A percentile compares a stretch with the other conserved stretches of the same genome.
These are phyloP conservation scores for Acacia concinna DNA, from an alignment of 331 rosid species.

Conservation along the genomic window DNA sequence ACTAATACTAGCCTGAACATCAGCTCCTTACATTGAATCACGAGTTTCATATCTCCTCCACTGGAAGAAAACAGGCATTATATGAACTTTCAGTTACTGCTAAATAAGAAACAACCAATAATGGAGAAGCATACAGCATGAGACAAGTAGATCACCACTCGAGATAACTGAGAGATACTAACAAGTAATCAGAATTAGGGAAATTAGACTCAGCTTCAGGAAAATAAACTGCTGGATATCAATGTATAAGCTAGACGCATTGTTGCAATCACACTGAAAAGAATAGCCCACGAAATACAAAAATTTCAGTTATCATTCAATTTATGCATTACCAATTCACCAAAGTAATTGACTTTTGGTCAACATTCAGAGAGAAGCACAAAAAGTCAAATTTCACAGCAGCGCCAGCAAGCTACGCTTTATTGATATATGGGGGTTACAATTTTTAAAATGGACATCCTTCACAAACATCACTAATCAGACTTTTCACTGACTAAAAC, in stretches of 20 bases:
- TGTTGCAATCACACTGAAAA: constrained; percentile 25
- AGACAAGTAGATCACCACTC: not conserved
- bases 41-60: not conserved
- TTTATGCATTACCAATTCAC: constrained; percentile 32
- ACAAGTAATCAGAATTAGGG: not conserved
- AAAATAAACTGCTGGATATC: constrained; percentile 7
- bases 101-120: constrained; percentile 9
- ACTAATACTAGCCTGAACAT: not conserved
- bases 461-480: constrained; percentile 31
- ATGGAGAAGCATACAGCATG: not conserved
- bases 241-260: constrained; percentile 3
- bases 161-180: not conserved
- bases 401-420: constrained; percentile 38
- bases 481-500: constrained; percentile 32
- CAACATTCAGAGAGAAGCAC: constrained; percentile 37
- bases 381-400: constrained; percentile 30
- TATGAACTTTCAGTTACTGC: not conserved
- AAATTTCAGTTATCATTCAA: constrained; percentile 10
- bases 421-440: constrained; percentile 45
- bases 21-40: not conserved
- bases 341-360: constrained; percentile 36
- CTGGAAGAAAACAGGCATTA: not conserved
- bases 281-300: constrained; percentile 1
- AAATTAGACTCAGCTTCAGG: not conserved
- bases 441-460: constrained; percentile 37